phyloP scores from a whole-genome alignment of 208 protist species.

The Porcisia deanei region DNA sequence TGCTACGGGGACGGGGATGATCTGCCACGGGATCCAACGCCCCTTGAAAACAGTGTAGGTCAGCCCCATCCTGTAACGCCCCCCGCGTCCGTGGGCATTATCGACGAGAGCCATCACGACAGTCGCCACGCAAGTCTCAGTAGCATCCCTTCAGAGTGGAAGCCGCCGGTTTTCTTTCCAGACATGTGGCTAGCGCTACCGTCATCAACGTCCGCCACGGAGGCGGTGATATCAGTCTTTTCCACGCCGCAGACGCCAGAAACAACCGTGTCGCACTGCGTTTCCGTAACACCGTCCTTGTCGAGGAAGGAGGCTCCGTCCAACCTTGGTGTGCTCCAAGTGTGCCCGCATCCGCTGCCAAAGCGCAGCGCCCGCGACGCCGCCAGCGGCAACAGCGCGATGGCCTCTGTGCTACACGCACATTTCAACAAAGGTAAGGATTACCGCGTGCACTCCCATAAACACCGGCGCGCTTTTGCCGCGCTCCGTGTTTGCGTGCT shows the following conservation, averaged over 20 bases:
- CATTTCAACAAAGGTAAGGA: not conserved
- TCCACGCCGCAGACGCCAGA: not conserved
- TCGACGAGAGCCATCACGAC: not conserved
- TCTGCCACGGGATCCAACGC: not conserved
- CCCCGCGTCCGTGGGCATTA: not conserved
- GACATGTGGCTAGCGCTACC: slow-evolving; percentile 18
- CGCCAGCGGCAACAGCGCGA: not conserved
- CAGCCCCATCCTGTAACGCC: not conserved
- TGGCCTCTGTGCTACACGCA: not conserved
- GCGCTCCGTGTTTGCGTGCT: slow-evolving; percentile 57
- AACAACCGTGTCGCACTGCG: not conserved
- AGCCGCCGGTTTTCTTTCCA: slow-evolving; percentile 30
- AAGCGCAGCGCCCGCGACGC: not conserved
- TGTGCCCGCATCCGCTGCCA: not conserved
- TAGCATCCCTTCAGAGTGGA: slow-evolving; percentile 20
- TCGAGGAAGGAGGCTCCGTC: too few relatives aligned
- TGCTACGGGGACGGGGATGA: not conserved
- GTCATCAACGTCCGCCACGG: too few relatives aligned
- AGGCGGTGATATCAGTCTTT: not conserved
- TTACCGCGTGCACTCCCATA: slow-evolving; percentile 23
- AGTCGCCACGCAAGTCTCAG: not conserved
- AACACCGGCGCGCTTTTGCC: slow-evolving; percentile 49
- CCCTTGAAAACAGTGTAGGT: not conserved
- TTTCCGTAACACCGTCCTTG: not conserved
- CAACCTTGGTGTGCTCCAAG: too few relatives aligned